phyloP scores from a whole-genome alignment of 148 eudicot species.

The Silene latifolia region DNA sequence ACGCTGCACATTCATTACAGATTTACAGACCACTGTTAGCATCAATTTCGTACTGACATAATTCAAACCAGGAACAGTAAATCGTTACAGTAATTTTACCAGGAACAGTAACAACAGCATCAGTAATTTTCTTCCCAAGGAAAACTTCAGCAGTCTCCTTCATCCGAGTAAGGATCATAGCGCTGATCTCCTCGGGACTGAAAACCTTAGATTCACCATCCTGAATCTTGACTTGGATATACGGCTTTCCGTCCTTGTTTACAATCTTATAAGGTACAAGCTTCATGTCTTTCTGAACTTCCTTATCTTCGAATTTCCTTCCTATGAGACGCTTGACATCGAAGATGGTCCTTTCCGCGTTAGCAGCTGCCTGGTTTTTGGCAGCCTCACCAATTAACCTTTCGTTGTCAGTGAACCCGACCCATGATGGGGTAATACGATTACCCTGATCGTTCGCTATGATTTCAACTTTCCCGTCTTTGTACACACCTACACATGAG shows the following conservation, averaged over 20 bases:
- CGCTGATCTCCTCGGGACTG: constrained; percentile 66
- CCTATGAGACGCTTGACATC: constrained; percentile 73
- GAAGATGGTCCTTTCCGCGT: constrained; percentile 61
- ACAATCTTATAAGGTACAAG: constrained; percentile 61
- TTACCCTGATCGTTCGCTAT: constrained; percentile 79
- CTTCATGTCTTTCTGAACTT: constrained; percentile 59
- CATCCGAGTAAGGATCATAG: constrained; percentile 58
- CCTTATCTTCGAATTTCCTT: constrained; percentile 52
- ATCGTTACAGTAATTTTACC: constrained; percentile 27
- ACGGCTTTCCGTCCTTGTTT: constrained; percentile 63
- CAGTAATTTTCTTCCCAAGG: constrained; percentile 54
- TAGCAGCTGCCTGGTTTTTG: constrained; percentile 69
- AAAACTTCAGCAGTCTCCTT: constrained; percentile 62
- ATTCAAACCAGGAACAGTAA: neutral
- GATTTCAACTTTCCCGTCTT: constrained; percentile 61
- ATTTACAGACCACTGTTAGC: neutral
- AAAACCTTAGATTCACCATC: constrained; percentile 58
- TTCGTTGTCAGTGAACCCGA: constrained; percentile 58
- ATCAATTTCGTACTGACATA: too few species aligned
- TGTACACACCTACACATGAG: constrained; percentile 66
- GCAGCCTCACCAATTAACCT: constrained; percentile 72
- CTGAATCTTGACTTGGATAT: constrained; percentile 45
- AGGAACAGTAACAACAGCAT: constrained; percentile 60
- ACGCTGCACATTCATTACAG: constrained; percentile 37
- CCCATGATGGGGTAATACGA: constrained; percentile 83